A percentile compares a stretch with the other conserved stretches of the same genome.
phyloP scores from a whole-genome alignment of 2,329 filamentous ascomycete genomes.

The Neofusicoccum kwambonambiense region DNA sequence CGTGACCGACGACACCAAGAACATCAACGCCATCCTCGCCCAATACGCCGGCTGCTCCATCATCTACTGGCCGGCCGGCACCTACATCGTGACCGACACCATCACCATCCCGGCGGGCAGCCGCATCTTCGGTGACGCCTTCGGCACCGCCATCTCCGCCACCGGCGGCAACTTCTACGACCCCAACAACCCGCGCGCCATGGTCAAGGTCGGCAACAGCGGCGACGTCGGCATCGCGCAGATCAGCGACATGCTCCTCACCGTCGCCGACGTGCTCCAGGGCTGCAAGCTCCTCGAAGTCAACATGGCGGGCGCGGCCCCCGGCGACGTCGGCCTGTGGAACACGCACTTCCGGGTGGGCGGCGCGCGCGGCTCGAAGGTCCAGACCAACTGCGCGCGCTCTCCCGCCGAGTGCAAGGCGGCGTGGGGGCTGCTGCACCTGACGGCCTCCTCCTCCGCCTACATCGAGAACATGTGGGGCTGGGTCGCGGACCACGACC shows the following conservation, averaged over 20 bases:
- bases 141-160: slow-evolving; percentile 21
- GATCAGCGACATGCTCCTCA: slow-evolving; percentile 26
- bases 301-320: slow-evolving; percentile 44
- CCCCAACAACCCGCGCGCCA: slow-evolving; percentile 19
- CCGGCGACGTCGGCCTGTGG: slow-evolving; percentile 50
- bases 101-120: slow-evolving; percentile 22
- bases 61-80: slow-evolving; percentile 22
- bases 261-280: slow-evolving; percentile 16
- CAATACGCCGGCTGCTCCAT: slow-evolving; percentile 14
- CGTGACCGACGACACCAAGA: slow-evolving; percentile 11
- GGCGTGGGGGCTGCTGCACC: slow-evolving; percentile 45
- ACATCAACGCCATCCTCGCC: slow-evolving; percentile 18
- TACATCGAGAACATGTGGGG: slow-evolving; percentile 58
- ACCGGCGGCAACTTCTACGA: slow-evolving; percentile 22
- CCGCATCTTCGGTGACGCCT: slow-evolving; percentile 23
- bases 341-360: slow-evolving; percentile 37
- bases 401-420: slow-evolving; percentile 33
- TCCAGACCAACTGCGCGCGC: slow-evolving; percentile 29
- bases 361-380: slow-evolving; percentile 32
- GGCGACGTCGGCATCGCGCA: slow-evolving; percentile 24
- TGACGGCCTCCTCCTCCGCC: slow-evolving; percentile 46
- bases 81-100: slow-evolving; percentile 24
- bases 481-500: slow-evolving; percentile 56
- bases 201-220: slow-evolving; percentile 23
- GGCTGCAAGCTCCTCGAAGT: slow-evolving; percentile 41